Base-by-base conservation (phyloP, 257 asterid species). In the Hygrophila difformis region DNA sequence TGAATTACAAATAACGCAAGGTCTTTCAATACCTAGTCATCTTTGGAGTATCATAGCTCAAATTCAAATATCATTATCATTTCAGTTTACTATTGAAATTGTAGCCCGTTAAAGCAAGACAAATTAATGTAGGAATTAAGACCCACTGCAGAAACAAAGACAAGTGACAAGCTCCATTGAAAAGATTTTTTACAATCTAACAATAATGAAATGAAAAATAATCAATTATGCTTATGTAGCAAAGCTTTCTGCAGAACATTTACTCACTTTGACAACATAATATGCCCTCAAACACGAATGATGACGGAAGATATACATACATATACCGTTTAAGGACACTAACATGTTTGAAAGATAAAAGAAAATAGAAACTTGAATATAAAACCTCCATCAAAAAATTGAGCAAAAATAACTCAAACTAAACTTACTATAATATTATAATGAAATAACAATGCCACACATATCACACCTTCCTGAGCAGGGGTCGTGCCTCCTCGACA, bases 401-500 rank as follows among this genome's bases (percentile, higher is more conserved):
- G 37, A 4, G 10, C 3, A 33, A 12, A 33, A 4, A 3, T 33
- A 9, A 10, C 2, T 5, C 3, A 10, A 33, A 12, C 37, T 33
- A 33, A 33, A 31, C 6, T 6, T 33, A 9, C 10, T 2, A 33
- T 33, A 12, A 33, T 9, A 33, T 5, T 33, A 33, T 33, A 10
- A 33, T 1, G 12, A 33, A 0, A 10, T 33, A 33, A 33, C 37
- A 33, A 5, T 33, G 5, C 2, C 19, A 65, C 49, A 40, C 53
- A 69, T 59, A 65, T 63, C 87, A 68, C 59, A 91, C 99, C 95
- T 82, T 74, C 65, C 69, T 36, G 68, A 91, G 92, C 57, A 91
- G 77, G 2, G 95, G 99, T 3, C 69, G 86, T 16, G 95, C 81
- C 66, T 83, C 99, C 69, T 78, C 89, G 56, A 91, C 53, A 51